These are phyloP conservation scores for Barbatosphaeria neglecta DNA, from an alignment of 495 filamentous ascomycete genomes.

Conservation along the genomic window DNA sequence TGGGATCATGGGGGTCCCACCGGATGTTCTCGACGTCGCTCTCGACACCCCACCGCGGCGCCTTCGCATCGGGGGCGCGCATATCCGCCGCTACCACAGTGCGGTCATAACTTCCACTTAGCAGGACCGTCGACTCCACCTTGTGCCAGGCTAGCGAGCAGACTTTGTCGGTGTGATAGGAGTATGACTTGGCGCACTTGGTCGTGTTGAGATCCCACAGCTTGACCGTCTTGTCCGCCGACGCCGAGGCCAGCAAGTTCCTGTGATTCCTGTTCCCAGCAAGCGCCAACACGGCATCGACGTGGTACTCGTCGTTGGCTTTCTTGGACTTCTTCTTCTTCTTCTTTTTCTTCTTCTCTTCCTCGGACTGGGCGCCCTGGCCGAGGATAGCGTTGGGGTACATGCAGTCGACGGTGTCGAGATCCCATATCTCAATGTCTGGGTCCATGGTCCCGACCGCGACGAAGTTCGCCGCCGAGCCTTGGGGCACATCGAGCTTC, in stretches of 20 bases:
- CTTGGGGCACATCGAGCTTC: slow-evolving; percentile 45
- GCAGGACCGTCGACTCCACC: slow-evolving; percentile 69
- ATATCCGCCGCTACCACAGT: slow-evolving; percentile 88
- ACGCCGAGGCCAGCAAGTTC: slow-evolving; percentile 90
- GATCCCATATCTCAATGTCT: slow-evolving; percentile 97
- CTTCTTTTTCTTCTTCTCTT: slow-evolving; percentile 45
- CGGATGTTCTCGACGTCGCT: slow-evolving; percentile 84
- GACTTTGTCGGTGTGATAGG: slow-evolving; percentile 85
- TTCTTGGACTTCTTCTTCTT: slow-evolving; percentile 76
- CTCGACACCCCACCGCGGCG: slow-evolving; percentile 79
- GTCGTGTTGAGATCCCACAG: slow-evolving; percentile 90
- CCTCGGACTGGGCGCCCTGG: slow-evolving; percentile 47
- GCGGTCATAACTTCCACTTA: slow-evolving; percentile 89
- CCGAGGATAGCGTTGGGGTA: slow-evolving; percentile 95
- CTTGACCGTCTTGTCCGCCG: slow-evolving; percentile 93
- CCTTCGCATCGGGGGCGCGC: slow-evolving; percentile 71
- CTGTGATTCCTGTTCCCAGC: slow-evolving; percentile 85
- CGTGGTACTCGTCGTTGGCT: slow-evolving; percentile 83
- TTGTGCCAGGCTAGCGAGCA: slow-evolving; percentile 92
- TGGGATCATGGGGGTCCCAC: slow-evolving; percentile 87
- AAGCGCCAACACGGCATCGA: slow-evolving; percentile 83
- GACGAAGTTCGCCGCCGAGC: slow-evolving; percentile 68
- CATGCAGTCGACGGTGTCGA: slow-evolving; percentile 92
- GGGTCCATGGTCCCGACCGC: slow-evolving; percentile 95
- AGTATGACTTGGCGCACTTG: slow-evolving; percentile 90